phyloP scores from a whole-genome alignment of 176 grass and related monocot species.

The Paspalum vaginatum region DNA sequence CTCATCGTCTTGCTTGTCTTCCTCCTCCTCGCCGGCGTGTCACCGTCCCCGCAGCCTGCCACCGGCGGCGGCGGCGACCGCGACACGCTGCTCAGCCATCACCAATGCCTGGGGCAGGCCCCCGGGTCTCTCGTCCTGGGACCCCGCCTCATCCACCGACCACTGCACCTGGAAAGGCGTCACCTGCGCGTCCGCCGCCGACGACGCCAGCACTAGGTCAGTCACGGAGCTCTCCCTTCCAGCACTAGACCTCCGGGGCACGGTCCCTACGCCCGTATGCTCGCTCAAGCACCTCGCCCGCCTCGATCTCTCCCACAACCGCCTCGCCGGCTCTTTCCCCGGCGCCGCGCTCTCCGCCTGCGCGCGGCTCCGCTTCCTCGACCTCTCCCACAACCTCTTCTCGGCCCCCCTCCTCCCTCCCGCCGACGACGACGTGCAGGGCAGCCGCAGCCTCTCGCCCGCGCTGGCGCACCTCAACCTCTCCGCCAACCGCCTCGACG shows the following conservation, averaged over 20 bases:
- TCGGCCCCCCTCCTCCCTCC: background rate
- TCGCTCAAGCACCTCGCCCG: background rate
- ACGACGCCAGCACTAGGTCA: background rate
- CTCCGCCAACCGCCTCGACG: background rate
- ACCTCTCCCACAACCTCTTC: background rate
- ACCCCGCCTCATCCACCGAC: background rate
- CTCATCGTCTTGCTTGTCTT: background rate
- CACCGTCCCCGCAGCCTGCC: background rate
- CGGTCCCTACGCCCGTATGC: background rate
- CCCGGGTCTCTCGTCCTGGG: background rate
- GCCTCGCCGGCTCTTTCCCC: background rate
- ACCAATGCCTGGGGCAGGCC: background rate
- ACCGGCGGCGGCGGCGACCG: background rate
- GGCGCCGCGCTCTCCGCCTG: background rate
- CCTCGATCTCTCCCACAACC: background rate
- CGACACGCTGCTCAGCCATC: background rate
- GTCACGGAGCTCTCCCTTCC: background rate
- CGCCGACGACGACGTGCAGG: background rate
- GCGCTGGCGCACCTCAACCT: background rate
- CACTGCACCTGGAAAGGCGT: background rate
- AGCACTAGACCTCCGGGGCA: background rate
- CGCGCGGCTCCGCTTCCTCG: background rate
- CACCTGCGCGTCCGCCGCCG: background rate
- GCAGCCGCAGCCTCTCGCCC: background rate
- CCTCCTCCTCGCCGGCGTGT: background rate